These are phyloP conservation scores for Solanum megistacrolobum DNA, from an alignment of 257 asterid species.

Conservation along the genomic window DNA sequence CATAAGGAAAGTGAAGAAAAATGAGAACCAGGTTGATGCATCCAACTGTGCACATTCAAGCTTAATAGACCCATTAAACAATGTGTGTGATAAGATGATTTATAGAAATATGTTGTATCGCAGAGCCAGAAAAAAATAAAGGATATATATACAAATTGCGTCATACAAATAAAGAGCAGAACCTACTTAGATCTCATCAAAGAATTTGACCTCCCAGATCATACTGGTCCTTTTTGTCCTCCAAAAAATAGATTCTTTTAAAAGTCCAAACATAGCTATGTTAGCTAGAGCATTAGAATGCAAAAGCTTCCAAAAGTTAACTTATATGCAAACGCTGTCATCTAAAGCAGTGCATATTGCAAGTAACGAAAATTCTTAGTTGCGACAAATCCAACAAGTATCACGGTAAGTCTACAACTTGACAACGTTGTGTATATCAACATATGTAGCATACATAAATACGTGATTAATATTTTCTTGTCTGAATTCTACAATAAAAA, in stretches of 20 bases:
- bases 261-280: background rate
- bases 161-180: background rate
- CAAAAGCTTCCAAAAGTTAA: background rate
- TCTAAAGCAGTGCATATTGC: background rate
- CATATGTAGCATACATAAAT: background rate
- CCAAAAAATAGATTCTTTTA: background rate
- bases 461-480: background rate
- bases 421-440: background rate
- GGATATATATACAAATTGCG: background rate
- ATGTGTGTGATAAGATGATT: background rate
- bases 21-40: background rate
- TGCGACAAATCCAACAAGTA: background rate
- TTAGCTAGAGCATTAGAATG: background rate
- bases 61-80: background rate
- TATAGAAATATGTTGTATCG: background rate
- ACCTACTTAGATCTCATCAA: background rate
- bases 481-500: background rate
- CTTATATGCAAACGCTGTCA: background rate
- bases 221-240: background rate
- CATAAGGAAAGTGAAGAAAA: background rate
- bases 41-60: background rate
- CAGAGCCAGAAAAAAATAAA: background rate
- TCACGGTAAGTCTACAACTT: background rate
- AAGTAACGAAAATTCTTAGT: background rate
- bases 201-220: background rate